Conservation (phyloP, 2,329 filamentous ascomycete genomes). For the Diaporthe nobilis region DNA sequence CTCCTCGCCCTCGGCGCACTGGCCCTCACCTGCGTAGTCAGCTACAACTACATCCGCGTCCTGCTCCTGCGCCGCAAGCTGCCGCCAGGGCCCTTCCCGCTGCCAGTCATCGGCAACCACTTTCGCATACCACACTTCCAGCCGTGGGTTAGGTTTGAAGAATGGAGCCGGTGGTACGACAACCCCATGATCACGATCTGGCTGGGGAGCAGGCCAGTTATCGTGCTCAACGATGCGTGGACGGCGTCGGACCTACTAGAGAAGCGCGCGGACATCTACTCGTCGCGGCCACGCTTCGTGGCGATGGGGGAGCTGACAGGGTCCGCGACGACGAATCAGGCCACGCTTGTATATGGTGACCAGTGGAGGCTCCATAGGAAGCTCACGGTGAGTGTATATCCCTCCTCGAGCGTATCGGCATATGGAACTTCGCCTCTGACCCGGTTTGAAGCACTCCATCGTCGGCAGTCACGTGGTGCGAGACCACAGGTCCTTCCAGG, state of each 20-base stretch:
- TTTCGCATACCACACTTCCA: background rate
- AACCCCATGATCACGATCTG: constrained; percentile 37
- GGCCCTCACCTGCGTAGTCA: constrained; percentile 5
- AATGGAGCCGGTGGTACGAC: constrained; percentile 23
- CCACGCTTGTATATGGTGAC: constrained; percentile 25
- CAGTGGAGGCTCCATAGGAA: constrained; percentile 30
- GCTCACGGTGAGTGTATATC: background rate
- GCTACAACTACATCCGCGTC: constrained; percentile 20
- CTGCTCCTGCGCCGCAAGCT: constrained; percentile 32
- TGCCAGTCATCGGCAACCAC: constrained; percentile 31
- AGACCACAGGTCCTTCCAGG: constrained; percentile 25
- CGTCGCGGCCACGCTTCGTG: constrained; percentile 16
- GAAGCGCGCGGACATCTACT: constrained; percentile 16
- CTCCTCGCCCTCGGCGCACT: background rate
- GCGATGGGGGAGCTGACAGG: constrained; percentile 21
- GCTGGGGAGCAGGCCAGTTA: constrained; percentile 13
- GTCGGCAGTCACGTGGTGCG: constrained; percentile 19
- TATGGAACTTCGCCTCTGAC: background rate
- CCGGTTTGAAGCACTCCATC: constrained; percentile 1
- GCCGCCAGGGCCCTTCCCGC: constrained; percentile 30
- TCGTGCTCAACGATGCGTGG: constrained; percentile 31
- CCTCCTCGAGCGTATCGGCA: no score
- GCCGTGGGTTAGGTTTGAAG: constrained; percentile 20
- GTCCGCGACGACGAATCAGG: constrained; percentile 25
- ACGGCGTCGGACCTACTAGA: constrained; percentile 27